A percentile compares a stretch with the other conserved stretches of the same genome.
Conservation (phyloP, 257 asterid genomes). For the Fraxinus quadrangulata region DNA sequence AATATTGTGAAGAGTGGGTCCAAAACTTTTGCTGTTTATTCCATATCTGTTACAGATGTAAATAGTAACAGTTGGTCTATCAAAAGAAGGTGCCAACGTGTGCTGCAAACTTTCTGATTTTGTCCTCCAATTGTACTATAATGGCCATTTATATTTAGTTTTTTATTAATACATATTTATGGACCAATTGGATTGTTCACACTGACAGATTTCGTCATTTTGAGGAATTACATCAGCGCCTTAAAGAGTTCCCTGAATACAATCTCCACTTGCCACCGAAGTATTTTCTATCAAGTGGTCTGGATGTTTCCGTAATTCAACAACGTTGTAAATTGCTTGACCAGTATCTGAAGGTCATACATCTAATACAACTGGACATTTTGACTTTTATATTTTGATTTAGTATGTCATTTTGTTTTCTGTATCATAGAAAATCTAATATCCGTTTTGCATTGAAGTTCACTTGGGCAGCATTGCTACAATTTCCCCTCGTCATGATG, state of each 20-base stretch:
- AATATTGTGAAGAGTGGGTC: conserved; percentile 93
- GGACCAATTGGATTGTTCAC: conserved; percentile 15
- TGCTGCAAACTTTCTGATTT: conserved; percentile 15
- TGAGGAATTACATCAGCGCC: conserved; percentile 97
- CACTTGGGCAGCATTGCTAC: not conserved
- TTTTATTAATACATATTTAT: not conserved
- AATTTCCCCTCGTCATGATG: conserved; percentile 5
- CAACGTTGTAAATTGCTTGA: conserved; percentile 91
- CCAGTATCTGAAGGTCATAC: conserved; percentile 81
- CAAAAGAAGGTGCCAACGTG: conserved; percentile 55
- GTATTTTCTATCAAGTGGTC: conserved; percentile 90
- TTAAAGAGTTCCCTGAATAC: conserved; percentile 84
- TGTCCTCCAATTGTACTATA: conserved; percentile 12
- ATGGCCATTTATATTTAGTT: not conserved
- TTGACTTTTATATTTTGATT: not conserved
- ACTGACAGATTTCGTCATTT: conserved; percentile 81
- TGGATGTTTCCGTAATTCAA: conserved; percentile 70
- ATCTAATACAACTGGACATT: conserved; percentile 22
- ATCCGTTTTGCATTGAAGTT: not conserved
- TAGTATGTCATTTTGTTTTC: not conserved
- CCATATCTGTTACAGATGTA: conserved; percentile 76
- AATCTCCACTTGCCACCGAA: conserved; percentile 97
- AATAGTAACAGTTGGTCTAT: conserved; percentile 89
- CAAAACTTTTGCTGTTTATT: conserved; percentile 79
- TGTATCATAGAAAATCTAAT: conserved; percentile 14